A percentile compares a stretch with the other conserved stretches of the same genome.
Conservation (phyloP, 2,329 filamentous ascomycete genomes). For the Cordyceps pruinosa region DNA sequence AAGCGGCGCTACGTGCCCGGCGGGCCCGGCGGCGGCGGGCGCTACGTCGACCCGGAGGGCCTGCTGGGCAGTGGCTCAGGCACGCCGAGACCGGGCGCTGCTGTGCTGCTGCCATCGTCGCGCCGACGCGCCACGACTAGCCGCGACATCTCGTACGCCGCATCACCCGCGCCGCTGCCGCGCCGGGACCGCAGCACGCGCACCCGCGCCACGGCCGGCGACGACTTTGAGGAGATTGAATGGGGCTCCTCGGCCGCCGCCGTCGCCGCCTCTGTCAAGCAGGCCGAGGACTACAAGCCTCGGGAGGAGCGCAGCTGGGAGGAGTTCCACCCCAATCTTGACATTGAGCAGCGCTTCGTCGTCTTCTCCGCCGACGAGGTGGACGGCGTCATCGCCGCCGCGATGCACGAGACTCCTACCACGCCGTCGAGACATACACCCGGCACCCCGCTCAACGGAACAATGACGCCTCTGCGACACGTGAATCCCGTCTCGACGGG, state of each 20-base stretch:
- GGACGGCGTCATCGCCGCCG: constrained; percentile 59
- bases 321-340: constrained; percentile 92
- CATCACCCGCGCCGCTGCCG: constrained; percentile 37
- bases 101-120: constrained; percentile 30
- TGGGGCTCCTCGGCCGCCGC: constrained; percentile 79
- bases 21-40: constrained; percentile 76
- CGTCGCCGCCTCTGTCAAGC: constrained; percentile 77
- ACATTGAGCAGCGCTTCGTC: constrained; percentile 75
- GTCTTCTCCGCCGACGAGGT: constrained; percentile 79
- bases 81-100: constrained; percentile 36
- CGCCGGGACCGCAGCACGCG: constrained; percentile 53
- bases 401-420: constrained; percentile 36
- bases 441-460: constrained; percentile 35
- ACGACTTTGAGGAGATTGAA: constrained; percentile 54
- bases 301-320: constrained; percentile 96
- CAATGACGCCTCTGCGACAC: constrained; percentile 41
- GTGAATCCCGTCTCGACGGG: constrained; percentile 36
- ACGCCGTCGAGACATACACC: constrained; percentile 30
- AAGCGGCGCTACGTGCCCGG: constrained; percentile 76
- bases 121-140: constrained; percentile 20
- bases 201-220: constrained; percentile 45
- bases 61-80: constrained; percentile 41
- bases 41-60: constrained; percentile 68
- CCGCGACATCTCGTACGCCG: constrained; percentile 35
- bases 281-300: constrained; percentile 94